A percentile compares a stretch with the other conserved stretches of the same genome.
Conservation (phyloP, 768 basidiomycete species). For the Lactarius akahatsu region DNA sequence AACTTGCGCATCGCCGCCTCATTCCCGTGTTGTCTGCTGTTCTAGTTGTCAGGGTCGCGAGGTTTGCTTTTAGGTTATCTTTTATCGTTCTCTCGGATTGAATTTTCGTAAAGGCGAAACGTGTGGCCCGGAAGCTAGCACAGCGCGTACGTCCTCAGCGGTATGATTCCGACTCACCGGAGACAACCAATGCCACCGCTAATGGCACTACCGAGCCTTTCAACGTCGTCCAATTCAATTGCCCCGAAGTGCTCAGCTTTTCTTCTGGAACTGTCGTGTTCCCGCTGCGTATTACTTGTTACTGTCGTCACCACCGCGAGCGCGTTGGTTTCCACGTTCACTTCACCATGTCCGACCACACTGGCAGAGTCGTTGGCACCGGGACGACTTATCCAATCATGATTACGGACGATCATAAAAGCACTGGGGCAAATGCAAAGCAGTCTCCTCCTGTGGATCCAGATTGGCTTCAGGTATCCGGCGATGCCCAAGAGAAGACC, state of each 20-base stretch:
- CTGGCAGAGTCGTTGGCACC: slow-evolving; percentile 75
- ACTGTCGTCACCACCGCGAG: slow-evolving; percentile 97
- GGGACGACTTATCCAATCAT: slow-evolving; percentile 89
- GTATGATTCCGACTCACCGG: slow-evolving; percentile 69
- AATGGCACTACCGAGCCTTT: slow-evolving; percentile 66
- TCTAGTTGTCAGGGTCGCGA: slow-evolving; percentile 88
- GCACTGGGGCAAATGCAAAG: slow-evolving; percentile 43
- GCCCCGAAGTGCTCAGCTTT: slow-evolving; percentile 86
- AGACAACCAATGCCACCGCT: slow-evolving; percentile 42
- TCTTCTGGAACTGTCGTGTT: slow-evolving; percentile 81
- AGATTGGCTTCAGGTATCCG: slow-evolving; percentile 48
- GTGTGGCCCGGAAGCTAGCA: slow-evolving; percentile 85
- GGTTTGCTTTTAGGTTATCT: slow-evolving; percentile 42
- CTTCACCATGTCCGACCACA: slow-evolving; percentile 78
- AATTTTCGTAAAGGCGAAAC: slow-evolving; percentile 63
- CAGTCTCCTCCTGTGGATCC: slow-evolving; percentile 32
- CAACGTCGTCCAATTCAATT: slow-evolving; percentile 95
- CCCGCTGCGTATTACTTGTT: slow-evolving; percentile 96
- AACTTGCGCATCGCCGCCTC: slow-evolving; percentile 77
- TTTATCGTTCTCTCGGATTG: slow-evolving; percentile 22
- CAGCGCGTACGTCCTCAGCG: slow-evolving; percentile 76
- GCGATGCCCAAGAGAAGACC: slow-evolving; percentile 18
- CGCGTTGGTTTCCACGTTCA: slow-evolving; percentile 92
- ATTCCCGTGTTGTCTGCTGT: slow-evolving; percentile 75
- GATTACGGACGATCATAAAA: slow-evolving; percentile 99